Percentiles rank a stretch among this genome's conserved stretches.
Conservation (phyloP, 179 eudicot species). For the Actinidia arguta region DNA sequence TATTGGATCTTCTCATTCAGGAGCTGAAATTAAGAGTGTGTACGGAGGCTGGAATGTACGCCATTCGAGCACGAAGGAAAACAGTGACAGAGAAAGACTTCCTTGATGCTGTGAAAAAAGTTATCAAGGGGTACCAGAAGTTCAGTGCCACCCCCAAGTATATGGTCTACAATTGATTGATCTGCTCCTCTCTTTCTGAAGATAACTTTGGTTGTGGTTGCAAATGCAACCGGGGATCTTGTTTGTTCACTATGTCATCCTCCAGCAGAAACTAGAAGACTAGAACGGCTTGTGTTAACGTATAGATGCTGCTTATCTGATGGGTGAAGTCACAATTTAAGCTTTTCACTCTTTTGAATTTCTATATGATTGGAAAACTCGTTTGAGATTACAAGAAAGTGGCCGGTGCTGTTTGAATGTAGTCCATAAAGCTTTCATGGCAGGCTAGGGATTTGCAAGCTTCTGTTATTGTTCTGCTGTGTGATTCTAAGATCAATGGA, state of each 20-base stretch:
- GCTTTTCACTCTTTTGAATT: not conserved
- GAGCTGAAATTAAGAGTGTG: conserved; percentile 98
- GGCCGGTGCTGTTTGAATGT: not conserved
- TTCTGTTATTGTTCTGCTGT: not conserved
- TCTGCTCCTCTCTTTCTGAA: not conserved
- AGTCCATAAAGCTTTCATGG: not conserved
- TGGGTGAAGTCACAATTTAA: not conserved
- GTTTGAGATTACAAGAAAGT: not conserved
- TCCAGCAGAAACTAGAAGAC: not conserved
- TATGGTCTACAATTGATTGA: conserved; percentile 86
- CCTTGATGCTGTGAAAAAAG: conserved; percentile 94
- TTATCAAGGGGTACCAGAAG: conserved; percentile 95
- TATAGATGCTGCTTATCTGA: not conserved
- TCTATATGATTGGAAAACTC: not conserved
- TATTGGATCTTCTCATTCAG: conserved; percentile 37
- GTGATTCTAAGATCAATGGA: not conserved
- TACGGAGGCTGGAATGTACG: conserved; percentile 98
- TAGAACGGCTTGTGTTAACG: not conserved
- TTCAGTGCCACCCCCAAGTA: conserved; percentile 98
- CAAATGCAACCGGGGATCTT: not conserved
- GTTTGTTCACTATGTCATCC: not conserved
- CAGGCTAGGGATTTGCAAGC: not conserved
- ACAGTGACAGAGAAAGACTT: conserved; percentile 94
- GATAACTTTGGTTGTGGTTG: not conserved
- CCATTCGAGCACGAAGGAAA: conserved; percentile 93